phyloP scores from a whole-genome alignment of 2,329 filamentous ascomycete genomes.

The Chlorencoelia australis region DNA sequence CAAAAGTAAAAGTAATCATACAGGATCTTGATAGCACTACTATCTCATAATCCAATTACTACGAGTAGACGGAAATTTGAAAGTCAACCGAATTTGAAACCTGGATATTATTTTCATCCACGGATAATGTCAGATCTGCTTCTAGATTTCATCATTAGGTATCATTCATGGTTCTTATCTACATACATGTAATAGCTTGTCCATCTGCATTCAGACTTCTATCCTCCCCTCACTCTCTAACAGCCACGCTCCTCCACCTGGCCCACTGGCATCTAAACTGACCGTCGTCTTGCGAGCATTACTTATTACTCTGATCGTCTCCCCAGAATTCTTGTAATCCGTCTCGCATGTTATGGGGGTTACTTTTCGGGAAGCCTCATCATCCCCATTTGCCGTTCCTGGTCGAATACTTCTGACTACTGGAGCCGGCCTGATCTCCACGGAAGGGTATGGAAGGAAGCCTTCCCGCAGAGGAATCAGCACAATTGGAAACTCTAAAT shows the following conservation, averaged over 20 bases:
- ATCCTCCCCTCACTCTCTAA: conserved; percentile 49
- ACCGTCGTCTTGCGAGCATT: conserved; percentile 65
- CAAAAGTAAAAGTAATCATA: too few relatives aligned
- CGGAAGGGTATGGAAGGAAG: conserved; percentile 61
- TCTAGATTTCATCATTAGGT: too few relatives aligned
- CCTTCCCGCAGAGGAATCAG: conserved; percentile 75
- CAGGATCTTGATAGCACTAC: too few relatives aligned
- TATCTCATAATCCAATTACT: too few relatives aligned
- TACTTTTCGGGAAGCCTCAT: conserved; percentile 14
- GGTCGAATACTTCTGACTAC: conserved; percentile 17
- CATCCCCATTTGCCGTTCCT: conserved; percentile 13
- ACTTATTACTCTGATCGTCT: conserved; percentile 64
- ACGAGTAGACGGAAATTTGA: too few relatives aligned
- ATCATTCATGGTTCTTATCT: too few relatives aligned
- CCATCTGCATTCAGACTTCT: too few relatives aligned
- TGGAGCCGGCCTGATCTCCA: conserved; percentile 64
- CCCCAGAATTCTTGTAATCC: conserved; percentile 68
- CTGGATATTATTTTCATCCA: too few relatives aligned
- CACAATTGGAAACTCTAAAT: conserved; percentile 51
- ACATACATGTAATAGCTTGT: too few relatives aligned
- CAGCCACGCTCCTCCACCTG: conserved; percentile 55
- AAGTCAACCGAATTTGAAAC: too few relatives aligned
- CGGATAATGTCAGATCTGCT: too few relatives aligned
- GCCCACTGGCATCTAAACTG: conserved; percentile 57
- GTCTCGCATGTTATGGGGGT: conserved; percentile 55